Percentiles rank a stretch among this genome's conserved stretches.
Evolutionary conservation across 352 stramenopile genomes (phyloP).

Genomic region (Pythium sp.): DNA sequence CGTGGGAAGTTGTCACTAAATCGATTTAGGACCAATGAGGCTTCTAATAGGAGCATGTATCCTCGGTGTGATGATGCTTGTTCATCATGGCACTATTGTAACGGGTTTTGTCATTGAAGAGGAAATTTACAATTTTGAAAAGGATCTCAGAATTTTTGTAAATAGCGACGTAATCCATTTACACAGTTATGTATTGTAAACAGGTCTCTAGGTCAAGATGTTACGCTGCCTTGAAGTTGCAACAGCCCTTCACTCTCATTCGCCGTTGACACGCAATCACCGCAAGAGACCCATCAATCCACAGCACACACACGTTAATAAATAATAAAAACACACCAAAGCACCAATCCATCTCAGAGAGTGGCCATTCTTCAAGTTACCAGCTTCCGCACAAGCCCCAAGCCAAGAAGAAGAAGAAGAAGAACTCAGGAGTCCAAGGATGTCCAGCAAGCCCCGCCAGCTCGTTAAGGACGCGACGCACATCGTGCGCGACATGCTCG

Average conservation of each 20-base stretch:
- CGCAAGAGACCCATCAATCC: not conserved
- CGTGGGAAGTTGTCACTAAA: not conserved
- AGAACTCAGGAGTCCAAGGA: not conserved
- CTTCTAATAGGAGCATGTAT: not conserved
- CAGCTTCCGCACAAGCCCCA: not conserved
- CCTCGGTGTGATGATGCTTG: not conserved
- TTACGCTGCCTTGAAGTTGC: not conserved
- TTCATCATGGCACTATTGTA: not conserved
- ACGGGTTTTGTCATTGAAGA: not conserved
- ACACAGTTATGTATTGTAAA: not conserved
- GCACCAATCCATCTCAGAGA: not conserved
- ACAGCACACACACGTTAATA: not conserved
- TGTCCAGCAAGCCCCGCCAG: slow-evolving; percentile 25
- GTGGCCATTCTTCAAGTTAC: not conserved
- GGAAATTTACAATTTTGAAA: not conserved
- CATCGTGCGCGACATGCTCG: slow-evolving; percentile 80
- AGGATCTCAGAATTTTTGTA: not conserved
- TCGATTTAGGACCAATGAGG: not conserved
- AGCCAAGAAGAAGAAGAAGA: not conserved
- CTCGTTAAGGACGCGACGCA: slow-evolving; percentile 42
- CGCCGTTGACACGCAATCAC: not conserved
- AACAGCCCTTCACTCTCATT: not conserved
- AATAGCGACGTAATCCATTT: not conserved
- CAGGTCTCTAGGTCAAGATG: not conserved
- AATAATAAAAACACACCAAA: not conserved